phyloP scores from a whole-genome alignment of 1,139 yeast genomes.

The Pichia sp. region DNA sequence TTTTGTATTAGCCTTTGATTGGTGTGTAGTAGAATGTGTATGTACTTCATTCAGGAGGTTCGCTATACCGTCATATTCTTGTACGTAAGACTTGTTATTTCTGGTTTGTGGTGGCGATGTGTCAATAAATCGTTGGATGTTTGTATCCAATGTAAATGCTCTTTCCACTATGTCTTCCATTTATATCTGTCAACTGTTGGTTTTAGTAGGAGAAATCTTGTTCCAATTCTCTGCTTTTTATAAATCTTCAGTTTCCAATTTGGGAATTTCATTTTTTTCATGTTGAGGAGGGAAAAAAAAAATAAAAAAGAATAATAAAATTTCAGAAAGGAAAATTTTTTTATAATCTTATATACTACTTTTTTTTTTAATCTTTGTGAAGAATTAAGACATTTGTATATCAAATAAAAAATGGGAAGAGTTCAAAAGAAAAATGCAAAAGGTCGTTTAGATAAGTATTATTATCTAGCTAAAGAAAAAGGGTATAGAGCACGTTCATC shows the following conservation, averaged over 20 bases:
- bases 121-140: background rate
- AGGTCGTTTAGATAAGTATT: slow-evolving; percentile 98
- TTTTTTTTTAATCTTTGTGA: background rate
- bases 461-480: slow-evolving; percentile 91
- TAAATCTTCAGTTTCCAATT: background rate
- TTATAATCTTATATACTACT: background rate
- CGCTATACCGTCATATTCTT: background rate
- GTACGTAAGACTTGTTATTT: background rate
- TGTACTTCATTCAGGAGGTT: background rate
- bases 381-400: background rate
- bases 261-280: slow-evolving; percentile 1
- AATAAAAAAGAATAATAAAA: background rate
- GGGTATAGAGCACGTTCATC: slow-evolving; percentile 99
- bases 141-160: background rate
- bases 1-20: background rate
- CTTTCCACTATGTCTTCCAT: background rate
- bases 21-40: background rate
- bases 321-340: background rate
- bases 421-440: slow-evolving; percentile 94
- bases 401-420: slow-evolving; percentile 45
- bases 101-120: background rate
- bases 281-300: background rate
- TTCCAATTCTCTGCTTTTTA: no score
- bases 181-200: background rate
- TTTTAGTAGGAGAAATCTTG: no score